Evolutionary conservation across 148 eudicot genomes (phyloP).

Genomic region (Arctostaphylos glauca): DNA sequence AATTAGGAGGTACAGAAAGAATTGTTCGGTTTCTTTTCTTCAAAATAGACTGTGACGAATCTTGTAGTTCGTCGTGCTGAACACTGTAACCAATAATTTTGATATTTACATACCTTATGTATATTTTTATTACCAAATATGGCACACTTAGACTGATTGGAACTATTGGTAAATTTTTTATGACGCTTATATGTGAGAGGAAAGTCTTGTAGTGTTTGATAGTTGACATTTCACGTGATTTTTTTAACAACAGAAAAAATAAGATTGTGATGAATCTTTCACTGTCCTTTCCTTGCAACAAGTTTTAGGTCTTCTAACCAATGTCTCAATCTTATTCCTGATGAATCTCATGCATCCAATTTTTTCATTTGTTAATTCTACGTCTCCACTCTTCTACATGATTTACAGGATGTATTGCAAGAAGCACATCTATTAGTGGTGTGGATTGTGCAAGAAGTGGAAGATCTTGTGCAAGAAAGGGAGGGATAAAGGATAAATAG

Average conservation of each 20-base stretch:
- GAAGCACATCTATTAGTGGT: not conserved
- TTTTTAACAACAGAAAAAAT: not conserved
- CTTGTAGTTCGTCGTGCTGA: not conserved
- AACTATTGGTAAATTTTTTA: not conserved
- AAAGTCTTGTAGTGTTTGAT: not conserved
- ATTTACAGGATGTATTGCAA: not conserved
- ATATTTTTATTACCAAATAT: not conserved
- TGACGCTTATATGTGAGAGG: not conserved
- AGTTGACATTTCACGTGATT: not conserved
- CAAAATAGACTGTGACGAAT: not conserved
- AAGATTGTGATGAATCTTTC: no score
- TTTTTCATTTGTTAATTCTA: not conserved
- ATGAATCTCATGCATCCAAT: not conserved
- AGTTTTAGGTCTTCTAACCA: not conserved
- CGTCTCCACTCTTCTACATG: not conserved
- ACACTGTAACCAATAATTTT: not conserved
- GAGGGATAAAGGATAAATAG: not conserved
- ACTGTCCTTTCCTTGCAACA: no score
- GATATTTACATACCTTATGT: not conserved
- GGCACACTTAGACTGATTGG: not conserved
- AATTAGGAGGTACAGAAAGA: not conserved
- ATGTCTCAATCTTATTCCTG: not conserved
- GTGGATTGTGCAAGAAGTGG: not conserved
- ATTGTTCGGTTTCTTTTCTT: not conserved
- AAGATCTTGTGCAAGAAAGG: not conserved